Conservation (phyloP, 768 basidiomycete genomes). For the Boletus sp. region DNA sequence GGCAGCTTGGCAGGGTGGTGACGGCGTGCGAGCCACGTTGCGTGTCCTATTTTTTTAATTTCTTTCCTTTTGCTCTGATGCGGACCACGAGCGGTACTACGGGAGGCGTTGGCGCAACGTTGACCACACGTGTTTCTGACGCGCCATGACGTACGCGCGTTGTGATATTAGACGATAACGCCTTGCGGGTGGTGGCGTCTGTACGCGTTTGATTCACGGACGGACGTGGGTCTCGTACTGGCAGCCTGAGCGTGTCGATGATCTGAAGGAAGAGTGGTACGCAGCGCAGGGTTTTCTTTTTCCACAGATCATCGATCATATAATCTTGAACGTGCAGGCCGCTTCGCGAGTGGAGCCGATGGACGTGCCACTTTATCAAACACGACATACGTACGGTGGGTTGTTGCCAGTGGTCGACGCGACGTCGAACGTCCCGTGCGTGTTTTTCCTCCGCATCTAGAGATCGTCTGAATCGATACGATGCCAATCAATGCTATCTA, state of each 20-base stretch:
- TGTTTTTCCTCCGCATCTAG: not conserved
- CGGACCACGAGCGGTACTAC: not conserved
- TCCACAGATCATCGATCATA: too few species aligned
- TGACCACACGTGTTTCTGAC: constrained; percentile 20
- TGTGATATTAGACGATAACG: not conserved
- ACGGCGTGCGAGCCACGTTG: constrained; percentile 3
- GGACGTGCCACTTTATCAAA: not conserved
- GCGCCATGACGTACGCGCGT: not conserved
- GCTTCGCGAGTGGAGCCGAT: not conserved
- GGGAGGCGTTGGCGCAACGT: constrained; percentile 9
- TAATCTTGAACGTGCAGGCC: too few species aligned
- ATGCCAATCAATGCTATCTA: not conserved
- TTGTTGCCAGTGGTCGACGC: not conserved
- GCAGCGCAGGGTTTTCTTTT: too few species aligned
- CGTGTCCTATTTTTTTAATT: not conserved
- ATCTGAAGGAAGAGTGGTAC: too few species aligned
- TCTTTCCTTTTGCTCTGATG: not conserved
- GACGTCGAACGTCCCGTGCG: not conserved
- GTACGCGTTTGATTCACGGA: not conserved
- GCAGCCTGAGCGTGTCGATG: not conserved
- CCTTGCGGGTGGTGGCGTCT: not conserved
- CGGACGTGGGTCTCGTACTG: not conserved
- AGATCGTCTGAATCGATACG: constrained; percentile 7
- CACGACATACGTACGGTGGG: too few species aligned
- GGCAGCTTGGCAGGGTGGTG: not conserved